Evolutionary conservation across 2,329 filamentous ascomycete species (phyloP), one percentile per base, ranked within the genome.

Genomic region (Venturia oleaginea): DNA sequence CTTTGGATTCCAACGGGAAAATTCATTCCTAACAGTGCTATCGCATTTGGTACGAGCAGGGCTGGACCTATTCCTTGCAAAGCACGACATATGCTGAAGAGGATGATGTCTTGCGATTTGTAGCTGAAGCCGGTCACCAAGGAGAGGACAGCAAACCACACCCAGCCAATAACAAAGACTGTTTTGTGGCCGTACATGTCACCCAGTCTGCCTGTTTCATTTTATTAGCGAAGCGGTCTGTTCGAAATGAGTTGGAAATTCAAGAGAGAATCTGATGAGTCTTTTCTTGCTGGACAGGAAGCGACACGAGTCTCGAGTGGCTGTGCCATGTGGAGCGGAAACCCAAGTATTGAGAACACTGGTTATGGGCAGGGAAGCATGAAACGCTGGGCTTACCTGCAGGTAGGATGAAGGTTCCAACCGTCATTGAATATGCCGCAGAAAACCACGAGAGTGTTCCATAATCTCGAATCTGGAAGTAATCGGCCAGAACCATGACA

Each of bases 361-460:
- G 2, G 40, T 46, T 62, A 2, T 54, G 13, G 59, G 4, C 10
- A 51, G 24, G 30, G 19, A 13, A 51, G 19, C 24, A 51, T 11
- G 22, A 15, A 55, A 55, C 13, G 17, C 11, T 24, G 13, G 11
- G 37, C 61, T 54, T 51, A 62, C 62, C 64, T 40, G 72, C 71
- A 30, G 76, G 66, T 4, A 77, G 69, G 64, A 77, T 76, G 64
- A 77, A 77, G 0, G 74, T 76, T 8, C 75, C 74, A 61, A 73
- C 68, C 0, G 75, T 76, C 62, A 86, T 71, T 11, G 77, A 79
- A 69, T 85, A 88, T 1, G 82, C 83, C 0, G 83, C 83, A 17
- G 83, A 76, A 59, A 82, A 79, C 83, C 84, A 86, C 59, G 77
- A 79, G 19, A 84, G 72, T 19, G 79, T 72, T 11, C 78, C 78